Base-by-base conservation (phyloP, 208 protist genomes). In the Leptomonas seymouri region DNA sequence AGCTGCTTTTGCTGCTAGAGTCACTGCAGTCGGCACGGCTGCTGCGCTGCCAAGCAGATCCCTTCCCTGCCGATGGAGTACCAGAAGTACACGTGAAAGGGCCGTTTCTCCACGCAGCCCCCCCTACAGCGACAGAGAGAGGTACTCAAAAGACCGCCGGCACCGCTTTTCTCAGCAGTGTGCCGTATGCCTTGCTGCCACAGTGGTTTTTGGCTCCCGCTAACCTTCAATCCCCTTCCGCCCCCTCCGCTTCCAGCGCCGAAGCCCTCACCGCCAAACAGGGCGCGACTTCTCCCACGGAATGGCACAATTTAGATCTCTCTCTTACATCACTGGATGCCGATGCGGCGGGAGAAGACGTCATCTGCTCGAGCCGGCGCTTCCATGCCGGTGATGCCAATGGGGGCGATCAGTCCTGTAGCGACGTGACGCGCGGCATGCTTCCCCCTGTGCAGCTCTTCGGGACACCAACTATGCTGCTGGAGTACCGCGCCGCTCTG, bases 1-100 rank as follows among this genome's bases (percentile, higher is more conserved):
- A 76, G 46, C 63, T 73, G 15, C 61, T 84, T 23, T 44, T 84
- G 64, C 71, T 77, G 21, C 51, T 70, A 51, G 64, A 77, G 64
- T 71, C 71, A 1, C 50, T 77, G 27, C 48, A 44, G 9, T 39
- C 56, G 5, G 42, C 64, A 16, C 58, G 58, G 11, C 48, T 56
- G 45, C 55, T 25, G 45, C 46, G 45, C 31, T 46, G 31, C 20
- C 14, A 56, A n/a, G 53, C 18, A 23, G 14, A 36, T 21, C 42
- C 49, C 8, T 16, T 31, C 20, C 39, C 28, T n/a, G 41, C 55
- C 23, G 7, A 2, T 14, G 44, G 31, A 14, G 55, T 6, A 28
- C 7, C 18, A 25, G 36, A 12, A 23, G 54, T 31, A 7, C 15
- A 12, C n/a, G n/a, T n/a, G n/a, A 56, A 9, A 16, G 34, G 34